Evolutionary conservation across 495 filamentous ascomycete genomes (phyloP).

Genomic region (Hyaloscypha hepaticicola): DNA sequence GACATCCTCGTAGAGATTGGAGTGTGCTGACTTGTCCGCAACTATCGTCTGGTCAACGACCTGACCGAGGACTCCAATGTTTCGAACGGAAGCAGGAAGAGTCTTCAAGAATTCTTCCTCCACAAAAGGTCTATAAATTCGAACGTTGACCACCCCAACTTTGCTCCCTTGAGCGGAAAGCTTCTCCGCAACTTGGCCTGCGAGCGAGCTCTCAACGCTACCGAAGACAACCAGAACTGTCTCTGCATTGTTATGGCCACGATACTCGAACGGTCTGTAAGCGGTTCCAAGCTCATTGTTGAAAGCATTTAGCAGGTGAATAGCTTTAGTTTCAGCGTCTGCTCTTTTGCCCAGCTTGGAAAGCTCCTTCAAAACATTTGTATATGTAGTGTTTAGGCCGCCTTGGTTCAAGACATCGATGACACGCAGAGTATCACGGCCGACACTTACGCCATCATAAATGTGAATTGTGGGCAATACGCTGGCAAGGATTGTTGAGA

Average conservation of each 20-base stretch:
- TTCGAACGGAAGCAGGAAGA: conserved; percentile 71
- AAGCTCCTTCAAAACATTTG: conserved; percentile 58
- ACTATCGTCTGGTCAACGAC: conserved; percentile 51
- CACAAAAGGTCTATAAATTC: conserved; percentile 90
- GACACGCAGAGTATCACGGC: conserved; percentile 80
- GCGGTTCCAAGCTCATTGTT: conserved; percentile 93
- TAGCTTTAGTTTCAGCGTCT: conserved; percentile 69
- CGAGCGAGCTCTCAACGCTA: conserved; percentile 81
- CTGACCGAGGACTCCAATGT: conserved; percentile 67
- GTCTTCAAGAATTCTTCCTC: conserved; percentile 87
- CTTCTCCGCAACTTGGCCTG: conserved; percentile 74
- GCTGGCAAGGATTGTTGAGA: conserved; percentile 78
- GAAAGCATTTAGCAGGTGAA: conserved; percentile 73
- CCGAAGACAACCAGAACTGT: conserved; percentile 89
- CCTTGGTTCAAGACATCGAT: conserved; percentile 78
- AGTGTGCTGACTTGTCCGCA: conserved; percentile 70
- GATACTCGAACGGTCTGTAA: conserved; percentile 91
- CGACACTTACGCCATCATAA: conserved; percentile 86
- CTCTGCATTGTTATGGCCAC: conserved; percentile 75
- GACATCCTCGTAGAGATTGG: conserved; percentile 85
- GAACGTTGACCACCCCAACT: conserved; percentile 85
- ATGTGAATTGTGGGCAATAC: conserved; percentile 84
- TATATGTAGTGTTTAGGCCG: conserved; percentile 69
- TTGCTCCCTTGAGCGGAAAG: conserved; percentile 68
- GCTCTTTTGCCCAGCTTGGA: conserved; percentile 67